Percentiles rank a stretch among this genome's conserved stretches.
phyloP scores from a whole-genome alignment of 2,329 filamentous ascomycete genomes.

The Colletotrichum sp. region DNA sequence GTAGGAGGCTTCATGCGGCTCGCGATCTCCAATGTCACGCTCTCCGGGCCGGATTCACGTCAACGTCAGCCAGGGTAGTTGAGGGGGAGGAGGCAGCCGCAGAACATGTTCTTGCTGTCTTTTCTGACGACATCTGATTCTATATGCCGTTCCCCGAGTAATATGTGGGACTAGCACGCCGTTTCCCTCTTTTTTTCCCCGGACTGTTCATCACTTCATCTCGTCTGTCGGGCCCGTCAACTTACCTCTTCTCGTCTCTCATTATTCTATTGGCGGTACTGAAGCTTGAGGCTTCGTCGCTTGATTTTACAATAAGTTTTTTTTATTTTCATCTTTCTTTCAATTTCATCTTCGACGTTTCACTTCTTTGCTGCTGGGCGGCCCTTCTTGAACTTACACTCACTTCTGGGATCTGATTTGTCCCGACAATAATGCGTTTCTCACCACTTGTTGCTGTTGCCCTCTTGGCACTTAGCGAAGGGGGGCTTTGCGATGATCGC shows the following conservation, averaged over 20 bases:
- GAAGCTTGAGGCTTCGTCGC: conserved; percentile 8
- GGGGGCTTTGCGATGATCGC: conserved; percentile 9
- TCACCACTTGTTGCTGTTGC: neutral
- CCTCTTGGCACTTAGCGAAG: conserved; percentile 10
- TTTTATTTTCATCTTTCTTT: neutral
- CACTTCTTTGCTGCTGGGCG: conserved; percentile 1
- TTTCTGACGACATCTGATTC: neutral
- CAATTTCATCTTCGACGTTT: neutral
- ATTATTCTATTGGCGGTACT: neutral
- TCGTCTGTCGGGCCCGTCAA: neutral
- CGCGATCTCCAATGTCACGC: neutral
- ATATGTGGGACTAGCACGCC: neutral
- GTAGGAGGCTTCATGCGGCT: neutral
- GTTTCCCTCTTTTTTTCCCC: neutral
- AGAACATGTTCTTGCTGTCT: neutral
- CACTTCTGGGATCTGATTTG: neutral
- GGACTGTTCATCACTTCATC: neutral
- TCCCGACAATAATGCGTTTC: neutral
- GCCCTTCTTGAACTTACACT: neutral
- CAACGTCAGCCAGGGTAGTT: neutral
- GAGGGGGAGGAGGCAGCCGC: neutral
- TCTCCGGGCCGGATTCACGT: conserved; percentile 3
- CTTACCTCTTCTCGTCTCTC: neutral
- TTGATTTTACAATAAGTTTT: neutral
- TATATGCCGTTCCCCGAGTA: neutral